Evolutionary conservation across 2,329 filamentous ascomycete genomes (phyloP), one percentile per base, ranked within the genome.

Genomic region (Fusarium chaquense): DNA sequence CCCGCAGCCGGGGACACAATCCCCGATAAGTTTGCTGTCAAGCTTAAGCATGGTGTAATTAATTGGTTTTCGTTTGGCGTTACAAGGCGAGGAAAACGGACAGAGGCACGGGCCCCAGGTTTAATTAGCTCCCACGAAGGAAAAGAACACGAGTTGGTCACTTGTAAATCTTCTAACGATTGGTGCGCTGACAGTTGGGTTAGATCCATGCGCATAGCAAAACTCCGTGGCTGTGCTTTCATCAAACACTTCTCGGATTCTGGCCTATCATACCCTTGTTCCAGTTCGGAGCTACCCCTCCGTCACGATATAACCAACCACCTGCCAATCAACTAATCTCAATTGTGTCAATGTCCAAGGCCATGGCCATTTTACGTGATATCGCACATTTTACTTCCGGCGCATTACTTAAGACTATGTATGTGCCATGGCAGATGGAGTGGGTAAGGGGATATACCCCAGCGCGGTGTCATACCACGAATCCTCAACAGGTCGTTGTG

Each of bases 1-100:
- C 82, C 38, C 78, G 78, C 47, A 83, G 79, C 60, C 77, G 75
- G 33, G 76, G 77, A 24, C 79, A 80, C 33, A 75, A 75, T 52
- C 72, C 80, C 51, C 79, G 80, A 51, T 78, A 68, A 76, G 56
- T 30, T 30, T 30, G 28, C 20, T 38, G 46, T 36, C 20, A 60
- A 35, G 47, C 33, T 35, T 35, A 35, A 47, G 26, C 36, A 35
- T 62, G 32, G 54, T 67, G 58, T 70, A 68, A 60, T 70, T 67
- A 45, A 67, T 54, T 58, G 51, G 53, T 51, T 70, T 62, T 58
- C 35, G 35, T 71, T 58, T 70, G 72, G 72, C 72, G 70, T 75
- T 64, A 49, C 65, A 28, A 62, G 50, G 30, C 43, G 56, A 60
- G 50, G 33, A 61, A 61, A 60, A 46, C 43, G 49, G 44, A 44